Percentiles rank a stretch among this genome's conserved stretches.
Conservation (phyloP, 371 early-diverging fungal species). For the Lichtheimia hyalospora region DNA sequence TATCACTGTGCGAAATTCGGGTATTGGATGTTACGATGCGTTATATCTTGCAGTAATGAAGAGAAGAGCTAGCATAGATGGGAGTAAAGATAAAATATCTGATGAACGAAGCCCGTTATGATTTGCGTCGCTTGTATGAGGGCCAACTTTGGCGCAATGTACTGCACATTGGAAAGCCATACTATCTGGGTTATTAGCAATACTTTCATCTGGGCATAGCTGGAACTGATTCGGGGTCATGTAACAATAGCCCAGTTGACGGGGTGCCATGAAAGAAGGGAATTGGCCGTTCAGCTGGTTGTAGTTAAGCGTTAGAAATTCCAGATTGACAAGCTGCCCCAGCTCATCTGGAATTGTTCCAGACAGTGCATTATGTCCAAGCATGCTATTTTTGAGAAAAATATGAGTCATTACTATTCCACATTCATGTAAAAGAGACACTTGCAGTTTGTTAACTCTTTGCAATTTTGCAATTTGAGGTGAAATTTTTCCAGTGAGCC, state of each 20-base stretch:
- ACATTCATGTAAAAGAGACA: not conserved
- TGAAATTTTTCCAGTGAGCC: conserved; percentile 48
- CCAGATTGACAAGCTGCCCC: conserved; percentile 35
- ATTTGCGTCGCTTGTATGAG: too few species aligned
- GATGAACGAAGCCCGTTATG: too few species aligned
- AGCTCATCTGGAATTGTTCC: conserved; percentile 49
- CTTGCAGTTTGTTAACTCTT: conserved; percentile 45
- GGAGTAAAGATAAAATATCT: too few species aligned
- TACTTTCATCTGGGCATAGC: conserved; percentile 44
- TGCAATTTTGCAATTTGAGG: conserved; percentile 40
- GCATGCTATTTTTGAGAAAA: conserved; percentile 20
- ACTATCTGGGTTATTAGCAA: conserved; percentile 37
- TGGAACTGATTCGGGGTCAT: conserved; percentile 56
- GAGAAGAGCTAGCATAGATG: too few species aligned
- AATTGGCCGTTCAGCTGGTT: conserved; percentile 52
- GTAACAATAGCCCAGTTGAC: conserved; percentile 44
- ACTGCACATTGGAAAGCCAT: conserved; percentile 51
- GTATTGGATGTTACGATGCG: too few species aligned
- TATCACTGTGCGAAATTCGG: too few species aligned
- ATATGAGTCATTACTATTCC: too few species aligned
- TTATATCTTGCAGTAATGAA: too few species aligned
- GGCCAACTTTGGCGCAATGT: too few species aligned
- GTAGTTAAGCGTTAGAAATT: conserved; percentile 48
- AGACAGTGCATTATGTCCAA: conserved; percentile 46
- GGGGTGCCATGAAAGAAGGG: conserved; percentile 44